Evolutionary conservation across 495 filamentous ascomycete species (phyloP).

Genomic region (Daldinia decipiens): DNA sequence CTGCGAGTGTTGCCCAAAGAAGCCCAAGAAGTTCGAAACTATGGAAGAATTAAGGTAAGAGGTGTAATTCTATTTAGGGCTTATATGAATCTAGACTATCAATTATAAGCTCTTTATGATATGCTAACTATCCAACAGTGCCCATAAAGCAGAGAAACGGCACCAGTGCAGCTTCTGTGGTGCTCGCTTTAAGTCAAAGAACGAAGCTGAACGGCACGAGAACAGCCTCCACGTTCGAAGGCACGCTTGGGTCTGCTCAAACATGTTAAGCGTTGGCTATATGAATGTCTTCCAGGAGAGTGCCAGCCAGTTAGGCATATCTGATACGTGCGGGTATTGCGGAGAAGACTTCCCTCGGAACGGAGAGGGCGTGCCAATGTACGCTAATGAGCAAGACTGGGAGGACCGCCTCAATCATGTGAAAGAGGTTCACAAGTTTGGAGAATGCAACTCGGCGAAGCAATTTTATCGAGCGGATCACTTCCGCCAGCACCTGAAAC

Average conservation of each 20-base stretch:
- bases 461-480: slow-evolving; percentile 90
- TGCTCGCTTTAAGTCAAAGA: slow-evolving; percentile 90
- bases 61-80: not conserved
- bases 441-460: slow-evolving; percentile 86
- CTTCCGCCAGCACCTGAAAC: slow-evolving; percentile 89
- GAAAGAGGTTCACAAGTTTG: slow-evolving; percentile 78
- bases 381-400: slow-evolving; percentile 27
- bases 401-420: slow-evolving; percentile 67
- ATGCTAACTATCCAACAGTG: slow-evolving; percentile 29
- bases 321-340: slow-evolving; percentile 85
- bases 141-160: slow-evolving; percentile 82
- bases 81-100: not conserved
- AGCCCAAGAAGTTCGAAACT: slow-evolving; percentile 83
- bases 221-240: slow-evolving; percentile 88
- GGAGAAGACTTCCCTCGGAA: slow-evolving; percentile 80
- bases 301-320: slow-evolving; percentile 49
- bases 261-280: slow-evolving; percentile 54
- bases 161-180: slow-evolving; percentile 82
- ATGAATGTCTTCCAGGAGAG: slow-evolving; percentile 76
- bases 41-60: slow-evolving; percentile 76
- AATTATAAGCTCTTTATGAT: not conserved
- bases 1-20: slow-evolving; percentile 89
- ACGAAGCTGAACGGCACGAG: slow-evolving; percentile 88
- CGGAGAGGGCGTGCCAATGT: slow-evolving; percentile 65
- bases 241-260: slow-evolving; percentile 85